Evolutionary conservation across 1,139 yeast species (phyloP).

Genomic region (Citeromyces siamensis): DNA sequence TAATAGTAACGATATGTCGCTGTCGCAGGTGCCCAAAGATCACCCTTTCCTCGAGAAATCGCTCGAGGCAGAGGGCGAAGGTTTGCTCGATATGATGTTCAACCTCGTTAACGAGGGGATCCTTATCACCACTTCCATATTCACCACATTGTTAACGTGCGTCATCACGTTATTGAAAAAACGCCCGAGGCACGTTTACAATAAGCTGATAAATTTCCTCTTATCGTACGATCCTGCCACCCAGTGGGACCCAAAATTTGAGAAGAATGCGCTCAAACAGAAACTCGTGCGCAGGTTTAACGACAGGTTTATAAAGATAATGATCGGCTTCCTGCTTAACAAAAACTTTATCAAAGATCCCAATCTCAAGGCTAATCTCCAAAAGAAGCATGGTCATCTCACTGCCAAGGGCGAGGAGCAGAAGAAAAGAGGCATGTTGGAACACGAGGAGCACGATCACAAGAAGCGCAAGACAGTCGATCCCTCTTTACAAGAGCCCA

Average conservation of each 20-base stretch:
- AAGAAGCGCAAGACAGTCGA: constrained; percentile 15
- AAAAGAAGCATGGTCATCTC: constrained; percentile 17
- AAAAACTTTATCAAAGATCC: constrained; percentile 32
- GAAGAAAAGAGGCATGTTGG: constrained; percentile 16
- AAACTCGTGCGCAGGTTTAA: constrained; percentile 31
- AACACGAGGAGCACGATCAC: constrained; percentile 11
- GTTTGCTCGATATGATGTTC: constrained; percentile 53
- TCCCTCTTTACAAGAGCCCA: constrained; percentile 5
- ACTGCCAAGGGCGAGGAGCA: constrained; percentile 14
- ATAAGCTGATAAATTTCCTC: constrained; percentile 27
- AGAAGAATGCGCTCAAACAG: constrained; percentile 22
- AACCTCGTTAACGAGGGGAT: constrained; percentile 39
- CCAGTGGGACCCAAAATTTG: constrained; percentile 17
- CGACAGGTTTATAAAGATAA: constrained; percentile 25
- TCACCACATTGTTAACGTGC: constrained; percentile 42
- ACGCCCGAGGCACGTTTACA: constrained; percentile 38
- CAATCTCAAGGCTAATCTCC: constrained; percentile 16
- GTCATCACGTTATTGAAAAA: constrained; percentile 39
- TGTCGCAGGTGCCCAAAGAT: constrained; percentile 42
- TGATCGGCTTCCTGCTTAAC: constrained; percentile 17
- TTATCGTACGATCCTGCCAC: constrained; percentile 19
- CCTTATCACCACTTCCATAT: constrained; percentile 39
- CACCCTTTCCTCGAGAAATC: constrained; percentile 57
- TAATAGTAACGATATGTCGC: constrained; percentile 36
- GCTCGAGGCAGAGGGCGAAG: constrained; percentile 64